These are phyloP conservation scores for Hypoxylon sp. DNA, from an alignment of 2,329 filamentous ascomycete genomes.

Conservation along the genomic window DNA sequence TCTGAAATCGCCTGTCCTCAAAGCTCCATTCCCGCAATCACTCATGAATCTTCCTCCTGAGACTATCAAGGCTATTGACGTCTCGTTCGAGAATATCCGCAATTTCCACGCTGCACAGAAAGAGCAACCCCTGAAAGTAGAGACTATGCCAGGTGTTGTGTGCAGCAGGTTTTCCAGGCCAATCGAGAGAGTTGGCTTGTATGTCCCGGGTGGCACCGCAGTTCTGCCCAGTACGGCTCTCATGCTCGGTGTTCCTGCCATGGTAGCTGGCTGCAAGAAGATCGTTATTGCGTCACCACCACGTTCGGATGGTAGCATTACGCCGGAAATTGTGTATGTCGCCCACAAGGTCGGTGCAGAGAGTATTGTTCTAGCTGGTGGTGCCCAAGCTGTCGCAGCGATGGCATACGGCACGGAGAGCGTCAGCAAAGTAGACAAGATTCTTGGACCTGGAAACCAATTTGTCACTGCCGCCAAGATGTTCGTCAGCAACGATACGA, in stretches of 20 bases:
- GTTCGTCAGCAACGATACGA: slow-evolving; percentile 97
- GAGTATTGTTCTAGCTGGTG: slow-evolving; percentile 94
- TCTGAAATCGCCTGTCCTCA: slow-evolving; percentile 88
- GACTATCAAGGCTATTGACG: slow-evolving; percentile 91
- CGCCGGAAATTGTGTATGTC: slow-evolving; percentile 96
- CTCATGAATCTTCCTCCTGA: slow-evolving; percentile 89
- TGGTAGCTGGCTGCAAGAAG: slow-evolving; percentile 96
- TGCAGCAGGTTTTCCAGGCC: slow-evolving; percentile 94
- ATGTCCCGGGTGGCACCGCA: slow-evolving; percentile 95
- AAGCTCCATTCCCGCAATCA: slow-evolving; percentile 86
- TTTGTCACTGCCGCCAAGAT: slow-evolving; percentile 99
- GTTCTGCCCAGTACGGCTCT: slow-evolving; percentile 97
- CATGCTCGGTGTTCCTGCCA: slow-evolving; percentile 97
- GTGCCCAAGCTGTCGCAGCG: slow-evolving; percentile 94
- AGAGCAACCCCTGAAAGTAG: slow-evolving; percentile 85
- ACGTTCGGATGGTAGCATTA: slow-evolving; percentile 88
- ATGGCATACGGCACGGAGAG: slow-evolving; percentile 98
- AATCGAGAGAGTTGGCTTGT: slow-evolving; percentile 96
- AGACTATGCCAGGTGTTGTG: slow-evolving; percentile 97
- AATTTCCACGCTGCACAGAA: slow-evolving; percentile 95
- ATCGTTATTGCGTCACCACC: slow-evolving; percentile 95
- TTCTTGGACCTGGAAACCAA: slow-evolving; percentile 96
- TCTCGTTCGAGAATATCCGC: slow-evolving; percentile 93
- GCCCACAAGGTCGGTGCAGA: slow-evolving; percentile 97
- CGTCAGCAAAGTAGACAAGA: slow-evolving; percentile 98